A percentile compares a stretch with the other conserved stretches of the same genome.
phyloP scores from a whole-genome alignment of 2,329 filamentous ascomycete species.

The Alternaria triticimaculans region DNA sequence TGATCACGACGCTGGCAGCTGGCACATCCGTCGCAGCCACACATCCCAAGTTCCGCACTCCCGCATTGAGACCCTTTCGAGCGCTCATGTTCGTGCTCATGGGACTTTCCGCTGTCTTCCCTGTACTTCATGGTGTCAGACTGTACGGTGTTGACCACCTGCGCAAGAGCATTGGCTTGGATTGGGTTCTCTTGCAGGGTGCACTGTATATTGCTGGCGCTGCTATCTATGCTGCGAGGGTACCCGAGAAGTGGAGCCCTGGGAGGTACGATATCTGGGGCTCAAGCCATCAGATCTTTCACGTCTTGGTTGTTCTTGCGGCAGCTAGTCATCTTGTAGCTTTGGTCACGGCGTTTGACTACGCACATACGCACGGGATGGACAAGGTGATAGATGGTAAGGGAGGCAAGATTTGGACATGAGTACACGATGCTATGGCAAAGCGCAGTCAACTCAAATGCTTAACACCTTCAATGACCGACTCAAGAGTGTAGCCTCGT shows the following conservation, averaged over 20 bases:
- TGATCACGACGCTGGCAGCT: conserved; percentile 79
- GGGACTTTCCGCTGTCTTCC: conserved; percentile 82
- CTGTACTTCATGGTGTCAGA: conserved; percentile 76
- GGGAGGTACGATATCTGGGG: conserved; percentile 89
- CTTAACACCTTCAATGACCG: not conserved
- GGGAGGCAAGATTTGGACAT: not conserved
- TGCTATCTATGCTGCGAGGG: conserved; percentile 80
- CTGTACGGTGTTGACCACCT: conserved; percentile 72
- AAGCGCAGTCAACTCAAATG: not conserved
- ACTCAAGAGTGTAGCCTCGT: not conserved
- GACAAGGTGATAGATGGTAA: conserved; percentile 10
- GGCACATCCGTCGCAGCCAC: conserved; percentile 79
- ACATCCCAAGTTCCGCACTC: conserved; percentile 82
- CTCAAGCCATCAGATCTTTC: conserved; percentile 95
- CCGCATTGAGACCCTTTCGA: conserved; percentile 82
- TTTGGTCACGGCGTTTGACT: conserved; percentile 84
- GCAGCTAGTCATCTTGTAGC: conserved; percentile 82
- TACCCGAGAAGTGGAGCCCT: conserved; percentile 81
- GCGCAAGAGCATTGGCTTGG: conserved; percentile 76
- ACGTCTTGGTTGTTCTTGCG: conserved; percentile 84
- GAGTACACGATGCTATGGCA: not conserved
- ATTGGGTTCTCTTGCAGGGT: conserved; percentile 81
- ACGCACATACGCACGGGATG: conserved; percentile 66
- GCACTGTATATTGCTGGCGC: conserved; percentile 86
- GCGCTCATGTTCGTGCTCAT: conserved; percentile 89